Evolutionary conservation across 2,329 filamentous ascomycete genomes (phyloP).

Genomic region (Fusarium oligoseptatum): DNA sequence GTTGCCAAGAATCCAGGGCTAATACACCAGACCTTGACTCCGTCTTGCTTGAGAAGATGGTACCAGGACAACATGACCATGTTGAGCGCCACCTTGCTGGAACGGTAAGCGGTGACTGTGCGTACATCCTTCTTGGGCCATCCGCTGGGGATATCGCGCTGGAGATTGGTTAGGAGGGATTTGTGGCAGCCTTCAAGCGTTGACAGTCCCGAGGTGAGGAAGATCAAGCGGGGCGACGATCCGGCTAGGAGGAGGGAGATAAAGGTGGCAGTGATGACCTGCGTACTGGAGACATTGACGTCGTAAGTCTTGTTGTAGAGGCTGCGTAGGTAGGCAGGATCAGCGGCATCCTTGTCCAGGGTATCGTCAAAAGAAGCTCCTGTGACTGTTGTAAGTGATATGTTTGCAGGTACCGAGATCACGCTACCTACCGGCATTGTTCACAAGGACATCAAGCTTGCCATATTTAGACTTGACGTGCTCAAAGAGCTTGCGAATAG

Average conservation of each 20-base stretch:
- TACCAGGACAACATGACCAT: constrained; percentile 59
- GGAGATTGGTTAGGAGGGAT: constrained; percentile 39
- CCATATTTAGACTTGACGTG: constrained; percentile 57
- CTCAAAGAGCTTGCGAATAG: constrained; percentile 62
- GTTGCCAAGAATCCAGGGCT: constrained; percentile 64
- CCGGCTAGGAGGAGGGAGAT: constrained; percentile 60
- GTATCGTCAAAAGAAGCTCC: constrained; percentile 60
- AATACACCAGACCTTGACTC: constrained; percentile 64
- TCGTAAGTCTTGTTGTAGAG: constrained; percentile 62
- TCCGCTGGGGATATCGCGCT: constrained; percentile 50
- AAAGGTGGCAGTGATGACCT: constrained; percentile 56
- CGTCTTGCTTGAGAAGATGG: constrained; percentile 59
- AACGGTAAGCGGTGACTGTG: constrained; percentile 38
- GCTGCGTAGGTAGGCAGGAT: constrained; percentile 52
- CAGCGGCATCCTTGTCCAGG: constrained; percentile 35
- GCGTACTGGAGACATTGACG: constrained; percentile 63
- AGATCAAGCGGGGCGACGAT: constrained; percentile 60
- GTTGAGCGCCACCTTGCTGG: constrained; percentile 47
- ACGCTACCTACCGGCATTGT: constrained; percentile 64
- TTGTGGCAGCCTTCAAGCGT: constrained; percentile 52
- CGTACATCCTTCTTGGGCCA: constrained; percentile 67
- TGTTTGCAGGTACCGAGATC: fast-evolving
- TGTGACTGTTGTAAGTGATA: constrained; percentile 25
- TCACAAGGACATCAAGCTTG: constrained; percentile 66
- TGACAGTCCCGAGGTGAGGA: constrained; percentile 61